Evolutionary conservation across 305 asterid genomes (phyloP).

Genomic region (Solanum chacoense): DNA sequence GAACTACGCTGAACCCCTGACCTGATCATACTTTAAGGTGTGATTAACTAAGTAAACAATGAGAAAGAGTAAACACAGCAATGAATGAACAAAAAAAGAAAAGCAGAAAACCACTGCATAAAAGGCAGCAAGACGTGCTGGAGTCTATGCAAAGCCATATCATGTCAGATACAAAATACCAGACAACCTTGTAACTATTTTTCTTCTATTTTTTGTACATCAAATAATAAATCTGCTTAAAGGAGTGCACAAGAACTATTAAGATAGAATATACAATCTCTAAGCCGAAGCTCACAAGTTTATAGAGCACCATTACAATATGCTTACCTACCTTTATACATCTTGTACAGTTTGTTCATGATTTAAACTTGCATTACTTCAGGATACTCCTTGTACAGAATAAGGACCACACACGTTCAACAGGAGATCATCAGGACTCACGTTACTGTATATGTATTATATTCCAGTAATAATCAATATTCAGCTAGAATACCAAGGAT

Average conservation of each 20-base stretch:
- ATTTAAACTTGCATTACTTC: neutral
- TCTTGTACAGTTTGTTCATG: neutral
- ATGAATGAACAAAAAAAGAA: neutral
- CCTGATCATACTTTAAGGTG: conserved; percentile 36
- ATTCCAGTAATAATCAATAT: neutral
- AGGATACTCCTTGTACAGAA: neutral
- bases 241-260: neutral
- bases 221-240: neutral
- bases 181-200: neutral
- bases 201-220: neutral
- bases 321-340: neutral
- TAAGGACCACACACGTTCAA: neutral
- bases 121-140: neutral
- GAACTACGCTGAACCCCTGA: conserved; percentile 70
- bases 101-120: neutral
- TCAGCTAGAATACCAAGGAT: neutral
- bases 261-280: neutral
- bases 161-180: neutral
- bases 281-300: neutral
- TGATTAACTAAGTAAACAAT: neutral
- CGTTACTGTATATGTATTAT: neutral
- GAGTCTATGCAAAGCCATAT: neutral
- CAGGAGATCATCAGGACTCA: neutral
- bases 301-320: neutral
- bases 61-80: neutral